phyloP scores from a whole-genome alignment of 2,329 filamentous ascomycete genomes.

The Neobulgaria alba region DNA sequence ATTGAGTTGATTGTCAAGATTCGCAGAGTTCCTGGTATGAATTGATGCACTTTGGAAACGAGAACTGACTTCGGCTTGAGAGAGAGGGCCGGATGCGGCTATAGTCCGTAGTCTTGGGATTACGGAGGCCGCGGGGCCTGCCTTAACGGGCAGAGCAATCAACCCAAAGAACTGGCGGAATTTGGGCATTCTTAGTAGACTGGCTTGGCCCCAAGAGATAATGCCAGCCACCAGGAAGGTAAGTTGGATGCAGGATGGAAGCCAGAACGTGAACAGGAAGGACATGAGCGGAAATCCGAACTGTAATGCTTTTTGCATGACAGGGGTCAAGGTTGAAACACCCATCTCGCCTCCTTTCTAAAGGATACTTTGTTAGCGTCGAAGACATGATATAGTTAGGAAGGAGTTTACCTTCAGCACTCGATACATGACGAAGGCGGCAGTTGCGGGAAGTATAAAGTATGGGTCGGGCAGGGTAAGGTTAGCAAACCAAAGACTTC shows the following conservation, averaged over 20 bases:
- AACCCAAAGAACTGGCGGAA: conserved; percentile 34
- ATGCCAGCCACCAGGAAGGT: conserved; percentile 46
- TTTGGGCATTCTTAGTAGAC: conserved; percentile 33
- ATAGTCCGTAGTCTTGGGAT: conserved; percentile 13
- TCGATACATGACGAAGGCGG: conserved; percentile 45
- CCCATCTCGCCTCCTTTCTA: conserved; percentile 43
- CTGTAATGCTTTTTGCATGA: conserved; percentile 33
- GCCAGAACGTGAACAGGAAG: conserved; percentile 40
- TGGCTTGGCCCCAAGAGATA: conserved; percentile 35
- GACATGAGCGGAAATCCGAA: conserved; percentile 45
- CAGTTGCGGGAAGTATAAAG: conserved; percentile 61
- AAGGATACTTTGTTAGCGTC: neutral
- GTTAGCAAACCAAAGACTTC: conserved; percentile 71
- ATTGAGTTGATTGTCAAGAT: neutral
- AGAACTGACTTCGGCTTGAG: conserved; percentile 8
- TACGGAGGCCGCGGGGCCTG: conserved; percentile 5
- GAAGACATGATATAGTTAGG: conserved; percentile 1
- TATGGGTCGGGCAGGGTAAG: conserved; percentile 69
- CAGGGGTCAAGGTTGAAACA: conserved; percentile 26
- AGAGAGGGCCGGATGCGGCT: conserved; percentile 10
- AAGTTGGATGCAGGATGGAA: conserved; percentile 46
- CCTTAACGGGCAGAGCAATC: conserved; percentile 3
- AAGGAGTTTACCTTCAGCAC: neutral
- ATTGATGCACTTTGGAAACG: conserved; percentile 11
- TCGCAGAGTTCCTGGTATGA: neutral